A percentile compares a stretch with the other conserved stretches of the same genome.
phyloP scores from a whole-genome alignment of 2,329 filamentous ascomycete species.

The Aspergillus sp. region DNA sequence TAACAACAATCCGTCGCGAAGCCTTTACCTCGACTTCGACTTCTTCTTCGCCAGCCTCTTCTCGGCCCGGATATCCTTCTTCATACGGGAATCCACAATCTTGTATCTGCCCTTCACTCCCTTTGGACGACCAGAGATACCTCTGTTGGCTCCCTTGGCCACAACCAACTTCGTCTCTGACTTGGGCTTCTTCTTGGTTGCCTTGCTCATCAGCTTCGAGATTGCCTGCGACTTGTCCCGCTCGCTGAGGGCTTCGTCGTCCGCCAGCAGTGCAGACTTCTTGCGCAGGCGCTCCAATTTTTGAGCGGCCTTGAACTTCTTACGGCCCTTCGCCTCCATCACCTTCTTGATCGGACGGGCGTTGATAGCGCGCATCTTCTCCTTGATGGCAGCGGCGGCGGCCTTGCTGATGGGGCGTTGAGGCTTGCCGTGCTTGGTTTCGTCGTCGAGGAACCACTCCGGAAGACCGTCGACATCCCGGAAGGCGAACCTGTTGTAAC shows the following conservation, averaged over 20 bases:
- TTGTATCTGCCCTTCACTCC: conserved; percentile 96
- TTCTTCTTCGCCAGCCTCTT: conserved; percentile 77
- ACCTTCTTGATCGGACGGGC: conserved; percentile 99
- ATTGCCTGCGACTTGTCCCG: conserved; percentile 92
- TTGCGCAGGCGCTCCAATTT: conserved; percentile 90
- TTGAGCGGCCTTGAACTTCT: conserved; percentile 94
- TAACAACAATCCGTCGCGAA: conserved; percentile 11
- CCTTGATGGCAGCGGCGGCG: conserved; percentile 85
- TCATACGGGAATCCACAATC: conserved; percentile 91
- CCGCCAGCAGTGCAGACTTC: conserved; percentile 86
- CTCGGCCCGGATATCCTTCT: conserved; percentile 88
- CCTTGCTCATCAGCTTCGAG: conserved; percentile 72
- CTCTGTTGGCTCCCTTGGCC: conserved; percentile 76
- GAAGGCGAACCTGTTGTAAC: conserved; percentile 89
- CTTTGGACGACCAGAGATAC: conserved; percentile 77
- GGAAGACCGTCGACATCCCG: conserved; percentile 87
- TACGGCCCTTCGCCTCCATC: conserved; percentile 88
- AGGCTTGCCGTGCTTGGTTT: conserved; percentile 73
- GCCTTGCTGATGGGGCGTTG: conserved; percentile 89
- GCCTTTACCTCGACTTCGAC: conserved; percentile 35
- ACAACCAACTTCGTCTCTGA: conserved; percentile 83
- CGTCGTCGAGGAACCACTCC: conserved; percentile 97
- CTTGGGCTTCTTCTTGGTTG: conserved; percentile 80
- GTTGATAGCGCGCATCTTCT: conserved; percentile 88
- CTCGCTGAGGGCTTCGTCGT: conserved; percentile 89